Conservation (phyloP, 2,329 filamentous ascomycete species). For the Paecilomyces fulvus region DNA sequence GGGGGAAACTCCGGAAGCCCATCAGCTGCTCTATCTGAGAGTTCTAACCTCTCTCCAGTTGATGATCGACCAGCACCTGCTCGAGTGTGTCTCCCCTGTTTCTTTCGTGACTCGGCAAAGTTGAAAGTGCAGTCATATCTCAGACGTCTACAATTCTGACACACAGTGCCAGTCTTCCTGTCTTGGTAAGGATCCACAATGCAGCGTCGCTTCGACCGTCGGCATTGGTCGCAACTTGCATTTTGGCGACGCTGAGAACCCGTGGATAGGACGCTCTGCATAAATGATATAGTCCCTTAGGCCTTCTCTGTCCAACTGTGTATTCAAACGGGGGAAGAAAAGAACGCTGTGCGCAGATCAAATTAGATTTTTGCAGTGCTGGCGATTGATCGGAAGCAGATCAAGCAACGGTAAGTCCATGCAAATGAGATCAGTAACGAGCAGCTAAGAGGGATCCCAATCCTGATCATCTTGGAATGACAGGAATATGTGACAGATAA, state of each 20-base stretch:
- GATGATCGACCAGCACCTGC: not conserved
- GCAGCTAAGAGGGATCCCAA: no score
- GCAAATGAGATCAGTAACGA: no score
- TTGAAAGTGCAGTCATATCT: slow-evolving; percentile 13
- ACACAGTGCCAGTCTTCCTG: slow-evolving; percentile 1
- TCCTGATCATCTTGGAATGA: no score
- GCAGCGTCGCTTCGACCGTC: slow-evolving; percentile 18
- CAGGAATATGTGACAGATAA: no score
- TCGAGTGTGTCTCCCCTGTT: not conserved
- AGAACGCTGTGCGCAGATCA: not conserved
- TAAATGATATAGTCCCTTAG: not conserved
- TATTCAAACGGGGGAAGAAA: not conserved
- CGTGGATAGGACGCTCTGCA: not conserved
- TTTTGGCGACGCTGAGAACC: slow-evolving; percentile 13
- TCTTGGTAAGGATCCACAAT: slow-evolving; percentile 5
- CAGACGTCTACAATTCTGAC: slow-evolving; percentile 13
- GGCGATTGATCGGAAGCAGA: no score
- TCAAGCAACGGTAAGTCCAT: no score
- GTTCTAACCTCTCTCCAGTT: not conserved
- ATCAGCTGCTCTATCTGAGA: not conserved
- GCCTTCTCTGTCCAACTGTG: not conserved
- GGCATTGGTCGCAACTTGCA: slow-evolving; percentile 17
- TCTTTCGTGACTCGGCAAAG: not conserved
- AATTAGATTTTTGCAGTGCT: no score
- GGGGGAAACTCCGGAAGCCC: not conserved